Evolutionary conservation across 2,329 filamentous ascomycete genomes (phyloP).

Genomic region (Phialocephala sp.): DNA sequence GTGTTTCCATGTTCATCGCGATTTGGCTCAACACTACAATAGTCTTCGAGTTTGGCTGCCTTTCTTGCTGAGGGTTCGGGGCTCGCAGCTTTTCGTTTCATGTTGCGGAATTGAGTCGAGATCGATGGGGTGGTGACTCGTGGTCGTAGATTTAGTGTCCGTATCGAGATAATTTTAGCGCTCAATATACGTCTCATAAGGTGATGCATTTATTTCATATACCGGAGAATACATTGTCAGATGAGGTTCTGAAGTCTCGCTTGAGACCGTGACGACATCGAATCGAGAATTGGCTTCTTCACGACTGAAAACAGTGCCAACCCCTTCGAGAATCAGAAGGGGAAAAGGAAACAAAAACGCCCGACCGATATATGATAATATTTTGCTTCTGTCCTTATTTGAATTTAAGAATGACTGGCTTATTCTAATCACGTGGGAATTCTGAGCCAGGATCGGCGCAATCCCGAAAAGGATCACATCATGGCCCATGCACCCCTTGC

Average conservation of each 20-base stretch:
- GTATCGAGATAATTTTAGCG: not conserved
- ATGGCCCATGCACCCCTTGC: not conserved
- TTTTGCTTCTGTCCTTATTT: too few relatives aligned
- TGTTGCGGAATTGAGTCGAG: conserved; percentile 8
- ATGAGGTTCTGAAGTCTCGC: not conserved
- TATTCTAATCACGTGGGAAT: not conserved
- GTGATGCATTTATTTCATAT: not conserved
- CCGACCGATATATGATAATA: too few relatives aligned
- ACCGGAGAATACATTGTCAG: not conserved
- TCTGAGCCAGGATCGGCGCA: not conserved
- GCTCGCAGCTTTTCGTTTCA: conserved; percentile 19
- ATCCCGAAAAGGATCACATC: not conserved
- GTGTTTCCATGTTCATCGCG: conserved; percentile 34
- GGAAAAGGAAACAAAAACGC: too few relatives aligned
- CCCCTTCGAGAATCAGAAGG: too few relatives aligned
- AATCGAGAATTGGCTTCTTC: not conserved
- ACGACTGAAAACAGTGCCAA: not conserved
- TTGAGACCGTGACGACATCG: conserved; percentile 7
- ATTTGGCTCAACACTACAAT: conserved; percentile 30
- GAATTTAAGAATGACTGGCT: not conserved
- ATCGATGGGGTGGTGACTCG: not conserved
- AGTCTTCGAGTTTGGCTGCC: conserved; percentile 35
- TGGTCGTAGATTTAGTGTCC: not conserved
- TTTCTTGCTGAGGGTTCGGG: conserved; percentile 10
- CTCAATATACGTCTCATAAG: not conserved